These are phyloP conservation scores for Physcomitrium patens DNA, from an alignment of 225 moss, liverwort and hornwort species.

Conservation along the genomic window DNA sequence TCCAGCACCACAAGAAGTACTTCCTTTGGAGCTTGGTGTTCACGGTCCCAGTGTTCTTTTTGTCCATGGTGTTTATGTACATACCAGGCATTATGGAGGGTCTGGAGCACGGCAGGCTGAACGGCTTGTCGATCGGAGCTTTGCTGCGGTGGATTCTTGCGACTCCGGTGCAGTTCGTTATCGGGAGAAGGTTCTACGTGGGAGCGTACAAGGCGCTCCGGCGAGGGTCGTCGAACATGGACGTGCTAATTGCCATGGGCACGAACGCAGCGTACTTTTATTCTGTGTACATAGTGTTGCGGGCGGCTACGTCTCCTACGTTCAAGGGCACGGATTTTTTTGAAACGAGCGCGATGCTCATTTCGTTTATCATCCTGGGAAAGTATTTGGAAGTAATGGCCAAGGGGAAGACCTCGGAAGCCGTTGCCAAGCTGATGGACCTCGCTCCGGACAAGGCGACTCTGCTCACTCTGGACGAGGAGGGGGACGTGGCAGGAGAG, in stretches of 20 bases:
- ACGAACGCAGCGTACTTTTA: constrained; percentile 98
- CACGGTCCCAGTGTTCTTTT: constrained; percentile 81
- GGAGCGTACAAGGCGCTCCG: constrained; percentile 93
- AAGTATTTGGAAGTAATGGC: constrained; percentile 94
- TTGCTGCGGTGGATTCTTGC: constrained; percentile 77
- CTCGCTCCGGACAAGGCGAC: constrained; percentile 87
- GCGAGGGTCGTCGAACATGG: constrained; percentile 89
- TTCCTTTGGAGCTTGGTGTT: constrained; percentile 96
- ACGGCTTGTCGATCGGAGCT: constrained; percentile 74
- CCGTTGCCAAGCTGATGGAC: constrained; percentile 96
- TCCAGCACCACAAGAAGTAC: constrained; percentile 54
- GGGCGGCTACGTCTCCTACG: constrained; percentile 61
- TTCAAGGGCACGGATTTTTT: constrained; percentile 95
- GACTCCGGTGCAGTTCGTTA: constrained; percentile 89
- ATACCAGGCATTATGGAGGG: constrained; percentile 73
- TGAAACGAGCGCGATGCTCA: constrained; percentile 96
- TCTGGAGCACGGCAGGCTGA: constrained; percentile 68
- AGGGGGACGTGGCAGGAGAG: constrained; percentile 49
- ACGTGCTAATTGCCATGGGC: constrained; percentile 86
- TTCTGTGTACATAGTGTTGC: constrained; percentile 77
- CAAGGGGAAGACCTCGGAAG: constrained; percentile 96
- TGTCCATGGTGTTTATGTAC: constrained; percentile 91
- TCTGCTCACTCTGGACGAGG: constrained; percentile 56
- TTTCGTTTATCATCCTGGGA: constrained; percentile 90
- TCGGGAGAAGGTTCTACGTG: constrained; percentile 83